phyloP scores from a whole-genome alignment of 352 stramenopile genomes.

The Globisporangium uncinulatum region DNA sequence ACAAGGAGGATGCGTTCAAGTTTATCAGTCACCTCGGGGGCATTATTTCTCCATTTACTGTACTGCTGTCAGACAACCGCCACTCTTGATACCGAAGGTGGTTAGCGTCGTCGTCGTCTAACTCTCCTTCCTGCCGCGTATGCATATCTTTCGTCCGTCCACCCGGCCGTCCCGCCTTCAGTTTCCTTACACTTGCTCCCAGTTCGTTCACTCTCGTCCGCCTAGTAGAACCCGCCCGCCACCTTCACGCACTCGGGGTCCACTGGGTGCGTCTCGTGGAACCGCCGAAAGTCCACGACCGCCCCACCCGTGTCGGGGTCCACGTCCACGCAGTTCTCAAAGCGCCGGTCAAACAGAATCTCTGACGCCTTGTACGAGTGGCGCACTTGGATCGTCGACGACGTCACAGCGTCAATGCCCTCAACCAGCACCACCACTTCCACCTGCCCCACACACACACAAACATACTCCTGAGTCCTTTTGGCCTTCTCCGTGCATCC shows the following conservation, averaged over 20 bases:
- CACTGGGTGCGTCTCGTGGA: constrained; percentile 71
- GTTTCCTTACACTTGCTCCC: neutral
- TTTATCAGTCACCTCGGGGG: neutral
- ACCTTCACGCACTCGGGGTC: constrained; percentile 58
- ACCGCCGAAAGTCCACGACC: constrained; percentile 86
- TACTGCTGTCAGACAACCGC: neutral
- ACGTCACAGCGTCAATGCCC: constrained; percentile 93
- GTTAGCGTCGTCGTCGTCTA: neutral
- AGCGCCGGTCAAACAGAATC: constrained; percentile 91
- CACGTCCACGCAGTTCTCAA: constrained; percentile 89
- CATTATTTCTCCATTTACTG: neutral
- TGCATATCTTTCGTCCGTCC: no score
- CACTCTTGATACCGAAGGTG: no score
- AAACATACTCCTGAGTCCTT: constrained; percentile 5
- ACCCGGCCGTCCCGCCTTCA: neutral
- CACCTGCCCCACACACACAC: constrained; percentile 36
- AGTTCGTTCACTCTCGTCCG: neutral
- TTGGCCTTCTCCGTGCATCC: neutral
- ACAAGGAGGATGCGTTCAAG: neutral
- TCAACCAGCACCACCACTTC: constrained; percentile 97
- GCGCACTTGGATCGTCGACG: constrained; percentile 92
- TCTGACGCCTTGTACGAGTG: constrained; percentile 94
- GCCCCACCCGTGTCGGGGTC: constrained; percentile 68
- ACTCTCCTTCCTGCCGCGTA: neutral
- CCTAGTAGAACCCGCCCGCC: constrained; percentile 48